Evolutionary conservation across 208 protist species (phyloP).

Genomic region (Porcisia hertigi): DNA sequence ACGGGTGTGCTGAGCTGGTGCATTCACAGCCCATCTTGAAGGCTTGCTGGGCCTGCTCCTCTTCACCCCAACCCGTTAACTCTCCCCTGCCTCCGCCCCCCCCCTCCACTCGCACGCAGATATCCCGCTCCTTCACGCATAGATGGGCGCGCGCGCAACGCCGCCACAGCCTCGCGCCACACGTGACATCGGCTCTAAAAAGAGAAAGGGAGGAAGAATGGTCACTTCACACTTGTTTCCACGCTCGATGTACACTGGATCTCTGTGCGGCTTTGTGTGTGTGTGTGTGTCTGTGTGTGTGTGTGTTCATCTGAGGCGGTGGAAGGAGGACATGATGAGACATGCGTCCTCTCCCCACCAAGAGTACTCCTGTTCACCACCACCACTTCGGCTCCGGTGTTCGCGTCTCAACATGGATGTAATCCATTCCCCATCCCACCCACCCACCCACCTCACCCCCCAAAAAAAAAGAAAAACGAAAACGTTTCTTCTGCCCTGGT

Average conservation of each 20-base stretch:
- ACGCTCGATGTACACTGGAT: neutral
- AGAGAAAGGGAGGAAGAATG: neutral
- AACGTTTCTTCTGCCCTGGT: neutral
- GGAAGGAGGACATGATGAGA: neutral
- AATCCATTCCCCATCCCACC: neutral
- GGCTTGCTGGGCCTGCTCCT: neutral
- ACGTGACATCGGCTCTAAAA: neutral
- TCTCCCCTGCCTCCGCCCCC: neutral
- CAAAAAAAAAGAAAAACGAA: neutral
- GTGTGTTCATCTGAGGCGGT: neutral
- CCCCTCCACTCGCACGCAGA: no score
- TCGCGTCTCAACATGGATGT: neutral
- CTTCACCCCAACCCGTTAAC: neutral
- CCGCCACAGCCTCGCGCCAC: neutral
- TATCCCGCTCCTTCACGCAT: neutral
- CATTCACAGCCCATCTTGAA: neutral
- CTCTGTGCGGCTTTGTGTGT: neutral
- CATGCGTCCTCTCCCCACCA: neutral
- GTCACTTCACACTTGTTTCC: neutral
- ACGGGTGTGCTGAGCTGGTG: neutral
- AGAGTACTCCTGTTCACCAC: neutral
- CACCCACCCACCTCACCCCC: neutral
- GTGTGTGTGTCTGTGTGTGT: slow-evolving; percentile 7
- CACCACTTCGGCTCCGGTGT: neutral
- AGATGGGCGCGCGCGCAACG: neutral